Percentiles rank a stretch among this genome's conserved stretches.
Evolutionary conservation across 331 rosid genomes (phyloP).

Genomic region (Quercus lobata): DNA sequence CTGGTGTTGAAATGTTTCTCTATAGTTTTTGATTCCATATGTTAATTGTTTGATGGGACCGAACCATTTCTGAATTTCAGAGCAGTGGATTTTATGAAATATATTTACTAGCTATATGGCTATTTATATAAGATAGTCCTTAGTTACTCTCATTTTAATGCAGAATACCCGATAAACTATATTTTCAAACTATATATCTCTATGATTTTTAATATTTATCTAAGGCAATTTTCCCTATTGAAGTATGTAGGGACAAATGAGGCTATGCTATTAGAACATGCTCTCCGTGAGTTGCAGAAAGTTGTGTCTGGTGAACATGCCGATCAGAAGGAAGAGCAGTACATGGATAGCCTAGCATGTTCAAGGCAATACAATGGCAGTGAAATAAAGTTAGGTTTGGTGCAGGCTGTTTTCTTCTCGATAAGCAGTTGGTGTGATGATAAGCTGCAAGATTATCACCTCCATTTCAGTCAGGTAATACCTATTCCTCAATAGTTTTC

Average conservation of each 20-base stretch:
- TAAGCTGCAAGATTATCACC: slow-evolving; percentile 55
- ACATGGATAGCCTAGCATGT: slow-evolving; percentile 39
- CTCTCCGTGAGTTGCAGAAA: slow-evolving; percentile 39
- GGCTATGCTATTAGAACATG: slow-evolving; percentile 36
- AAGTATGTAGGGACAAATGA: slow-evolving; percentile 51
- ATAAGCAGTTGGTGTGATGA: slow-evolving; percentile 48
- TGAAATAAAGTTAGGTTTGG: slow-evolving; percentile 39
- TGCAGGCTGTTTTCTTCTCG: slow-evolving; percentile 39
- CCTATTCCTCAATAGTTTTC: slow-evolving; percentile 1
- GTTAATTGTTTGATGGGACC: neutral
- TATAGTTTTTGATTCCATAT: neutral
- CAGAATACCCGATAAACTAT: neutral
- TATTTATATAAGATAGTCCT: neutral
- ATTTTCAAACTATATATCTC: neutral
- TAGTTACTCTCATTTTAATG: neutral
- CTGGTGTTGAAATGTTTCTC: neutral
- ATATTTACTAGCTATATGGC: neutral
- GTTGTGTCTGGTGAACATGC: slow-evolving; percentile 28
- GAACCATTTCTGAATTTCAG: too few species aligned
- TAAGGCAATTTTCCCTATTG: slow-evolving; percentile 21
- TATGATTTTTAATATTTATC: slow-evolving; percentile 1
- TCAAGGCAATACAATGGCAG: slow-evolving; percentile 20
- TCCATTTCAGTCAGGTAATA: slow-evolving; percentile 46
- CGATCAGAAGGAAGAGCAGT: slow-evolving; percentile 23
- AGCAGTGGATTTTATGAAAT: neutral